These are phyloP conservation scores for Xylaria grammica DNA, from an alignment of 495 filamentous ascomycete genomes.

Conservation along the genomic window DNA sequence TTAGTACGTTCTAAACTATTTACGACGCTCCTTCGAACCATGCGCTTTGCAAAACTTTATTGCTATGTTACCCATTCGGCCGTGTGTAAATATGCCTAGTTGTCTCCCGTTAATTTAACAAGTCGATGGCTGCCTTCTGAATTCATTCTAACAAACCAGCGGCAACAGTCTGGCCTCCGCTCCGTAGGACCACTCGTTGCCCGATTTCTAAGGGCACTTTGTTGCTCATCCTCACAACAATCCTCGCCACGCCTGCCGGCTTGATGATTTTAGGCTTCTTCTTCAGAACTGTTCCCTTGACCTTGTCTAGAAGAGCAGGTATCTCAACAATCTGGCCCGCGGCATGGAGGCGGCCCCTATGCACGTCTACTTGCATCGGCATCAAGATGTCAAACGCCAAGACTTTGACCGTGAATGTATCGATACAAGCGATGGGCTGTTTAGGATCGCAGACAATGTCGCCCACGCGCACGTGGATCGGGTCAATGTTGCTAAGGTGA, in stretches of 20 bases:
- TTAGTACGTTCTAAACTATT: neutral
- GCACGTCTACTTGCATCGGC: conserved; percentile 87
- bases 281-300: conserved; percentile 69
- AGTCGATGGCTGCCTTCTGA: neutral
- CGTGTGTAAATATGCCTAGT: neutral
- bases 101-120: too few relatives aligned
- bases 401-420: conserved; percentile 77
- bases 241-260: conserved; percentile 69
- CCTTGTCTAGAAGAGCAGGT: conserved; percentile 75
- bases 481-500: conserved; percentile 85
- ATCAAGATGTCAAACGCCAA: conserved; percentile 87
- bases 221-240: conserved; percentile 72
- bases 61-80: neutral
- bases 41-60: too few relatives aligned
- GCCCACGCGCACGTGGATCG: conserved; percentile 76
- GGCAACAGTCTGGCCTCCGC: conserved; percentile 80
- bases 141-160: conserved; percentile 75
- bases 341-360: conserved; percentile 80
- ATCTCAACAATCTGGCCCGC: conserved; percentile 75
- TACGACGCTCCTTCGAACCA: neutral
- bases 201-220: conserved; percentile 80
- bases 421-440: conserved; percentile 69
- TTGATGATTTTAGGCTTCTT: conserved; percentile 84
- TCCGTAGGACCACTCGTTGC: conserved; percentile 78
- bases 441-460: conserved; percentile 80